Base-by-base conservation (phyloP, 2,329 filamentous ascomycete species). In the Neophaeococcomyces mojaviensis region DNA sequence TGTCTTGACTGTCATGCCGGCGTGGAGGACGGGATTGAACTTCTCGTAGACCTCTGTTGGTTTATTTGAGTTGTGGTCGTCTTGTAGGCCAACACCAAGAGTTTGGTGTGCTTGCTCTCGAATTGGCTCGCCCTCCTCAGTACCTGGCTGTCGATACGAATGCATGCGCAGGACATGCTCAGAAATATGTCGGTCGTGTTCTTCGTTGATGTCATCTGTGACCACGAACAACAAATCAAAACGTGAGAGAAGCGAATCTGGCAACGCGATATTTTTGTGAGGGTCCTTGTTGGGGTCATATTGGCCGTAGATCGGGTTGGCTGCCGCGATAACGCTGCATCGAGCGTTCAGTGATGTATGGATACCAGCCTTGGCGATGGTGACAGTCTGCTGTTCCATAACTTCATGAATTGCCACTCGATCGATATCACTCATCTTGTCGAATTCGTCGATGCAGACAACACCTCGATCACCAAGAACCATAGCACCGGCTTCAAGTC, bases 371-470 rank as follows among this genome's bases (percentile, higher is more conserved):
- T 98, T 98, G 43, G 92, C 92, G 60, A 98, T 98, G 12, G 92
- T 98, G 50, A 98, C 92, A 0, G 92, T 98, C 68, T 98, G 92
- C 70, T 98, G 92, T 69, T 98, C 92, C 92, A 98, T 98, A 55
- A 98, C 92, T 86, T 98, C 92, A 78, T 98, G 92, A 58, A 98
- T 98, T 38, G 92, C 92, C 3, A 98, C 92, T 63, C 92, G 82
- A 67, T 98, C 92, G 48, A 97, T 84, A 62, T 98, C 92, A 47
- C 88, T 96, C 92, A 98, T 98, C 68, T 98, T 98, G 72, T 98
- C 92, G 57, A 98, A 98, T 61, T 98, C 92, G 63, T 98, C 92
- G 55, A 98, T 98, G 71, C 92, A 98, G 28, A 98, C 92, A 9
- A 98, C 90, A 57, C 92, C 92, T 52, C 92, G 84, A 64, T 98